Evolutionary conservation across 2,329 filamentous ascomycete genomes (phyloP).

Genomic region (Aspergillus niger): DNA sequence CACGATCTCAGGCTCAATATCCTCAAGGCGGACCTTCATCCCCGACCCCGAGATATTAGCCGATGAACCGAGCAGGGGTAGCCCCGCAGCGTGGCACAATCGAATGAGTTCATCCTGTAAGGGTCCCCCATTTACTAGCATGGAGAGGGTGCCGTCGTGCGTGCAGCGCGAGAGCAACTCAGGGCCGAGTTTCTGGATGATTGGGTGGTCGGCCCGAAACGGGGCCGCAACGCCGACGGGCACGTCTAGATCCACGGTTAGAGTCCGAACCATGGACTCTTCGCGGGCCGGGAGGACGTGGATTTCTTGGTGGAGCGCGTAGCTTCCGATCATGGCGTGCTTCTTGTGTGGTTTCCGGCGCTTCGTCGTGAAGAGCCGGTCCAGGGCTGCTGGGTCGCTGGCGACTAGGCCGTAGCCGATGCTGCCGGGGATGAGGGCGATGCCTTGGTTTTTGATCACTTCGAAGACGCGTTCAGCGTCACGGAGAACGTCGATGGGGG

Average conservation of each 20-base stretch:
- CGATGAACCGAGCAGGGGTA: constrained; percentile 31
- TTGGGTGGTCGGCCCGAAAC: constrained; percentile 25
- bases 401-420: constrained; percentile 32
- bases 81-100: constrained; percentile 22
- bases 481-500: constrained; percentile 20
- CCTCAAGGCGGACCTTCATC: constrained; percentile 27
- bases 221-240: constrained; percentile 30
- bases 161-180: constrained; percentile 19
- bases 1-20: constrained; percentile 33
- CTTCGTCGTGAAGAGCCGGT: constrained; percentile 17
- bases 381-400: constrained; percentile 21
- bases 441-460: constrained; percentile 25
- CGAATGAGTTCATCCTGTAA: constrained; percentile 31
- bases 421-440: constrained; percentile 30
- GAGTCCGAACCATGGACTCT: constrained; percentile 21
- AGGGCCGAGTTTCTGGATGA: constrained; percentile 20
- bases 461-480: constrained; percentile 27
- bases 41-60: constrained; percentile 37
- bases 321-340: constrained; percentile 33
- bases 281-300: constrained; percentile 22
- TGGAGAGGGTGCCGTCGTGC: constrained; percentile 26
- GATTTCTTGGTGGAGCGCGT: constrained; percentile 25
- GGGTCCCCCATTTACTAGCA: constrained; percentile 31
- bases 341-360: constrained; percentile 26
- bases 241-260: constrained; percentile 30